Conservation (phyloP, 768 basidiomycete genomes). For the Paxillus ammoniavirescens region DNA sequence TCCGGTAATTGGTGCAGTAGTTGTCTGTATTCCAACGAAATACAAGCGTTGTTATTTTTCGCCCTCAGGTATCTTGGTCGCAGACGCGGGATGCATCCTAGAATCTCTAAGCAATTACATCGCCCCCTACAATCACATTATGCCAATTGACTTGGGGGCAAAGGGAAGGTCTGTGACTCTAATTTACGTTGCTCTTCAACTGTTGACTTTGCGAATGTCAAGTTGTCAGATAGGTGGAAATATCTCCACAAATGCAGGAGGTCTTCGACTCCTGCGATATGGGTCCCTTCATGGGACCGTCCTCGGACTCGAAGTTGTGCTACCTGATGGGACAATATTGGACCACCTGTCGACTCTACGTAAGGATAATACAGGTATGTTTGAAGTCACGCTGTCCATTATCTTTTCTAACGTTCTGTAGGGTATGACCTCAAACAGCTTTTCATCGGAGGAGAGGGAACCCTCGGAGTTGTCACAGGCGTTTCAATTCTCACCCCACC, state of each 20-base stretch:
- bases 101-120: slow-evolving; percentile 86
- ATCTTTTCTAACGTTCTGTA: slow-evolving; percentile 25
- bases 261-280: slow-evolving; percentile 90
- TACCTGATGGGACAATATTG: slow-evolving; percentile 90
- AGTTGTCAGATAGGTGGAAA: slow-evolving; percentile 99
- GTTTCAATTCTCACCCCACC: slow-evolving; percentile 92
- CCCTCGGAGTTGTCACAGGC: slow-evolving; percentile 91
- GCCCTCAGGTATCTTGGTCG: slow-evolving; percentile 74
- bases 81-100: slow-evolving; percentile 93
- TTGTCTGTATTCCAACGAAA: slow-evolving; percentile 3
- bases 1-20: slow-evolving; percentile 51
- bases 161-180: slow-evolving; percentile 74
- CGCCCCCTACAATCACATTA: slow-evolving; percentile 86
- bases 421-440: slow-evolving; percentile 98
- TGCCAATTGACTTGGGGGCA: slow-evolving; percentile 94
- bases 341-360: slow-evolving; percentile 86
- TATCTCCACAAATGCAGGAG: slow-evolving; percentile 95
- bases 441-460: slow-evolving; percentile 97
- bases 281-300: slow-evolving; percentile 95
- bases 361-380: slow-evolving; percentile 94
- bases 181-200: background rate
- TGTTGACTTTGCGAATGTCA: slow-evolving; percentile 5
- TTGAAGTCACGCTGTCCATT: background rate
- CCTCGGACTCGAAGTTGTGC: slow-evolving; percentile 91
- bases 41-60: slow-evolving; percentile 5